Percentiles rank a stretch among this genome's conserved stretches.
These are phyloP conservation scores for Monascus ruber DNA, from an alignment of 2,329 filamentous ascomycete genomes.

Conservation along the genomic window DNA sequence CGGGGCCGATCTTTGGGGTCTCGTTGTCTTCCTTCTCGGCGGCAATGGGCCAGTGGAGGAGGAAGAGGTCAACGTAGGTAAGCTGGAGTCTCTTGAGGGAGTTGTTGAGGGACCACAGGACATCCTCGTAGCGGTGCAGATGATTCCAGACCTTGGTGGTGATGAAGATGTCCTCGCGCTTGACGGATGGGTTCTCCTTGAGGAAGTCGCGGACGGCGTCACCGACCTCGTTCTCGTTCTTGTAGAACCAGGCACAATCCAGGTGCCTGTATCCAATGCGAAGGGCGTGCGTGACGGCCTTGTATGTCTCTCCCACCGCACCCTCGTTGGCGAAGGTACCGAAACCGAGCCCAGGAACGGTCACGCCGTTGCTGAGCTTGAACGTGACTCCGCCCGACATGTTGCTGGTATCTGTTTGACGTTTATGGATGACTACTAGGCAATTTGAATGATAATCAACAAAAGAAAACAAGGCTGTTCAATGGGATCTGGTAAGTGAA, in stretches of 20 bases:
- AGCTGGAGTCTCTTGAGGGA: conserved; percentile 56
- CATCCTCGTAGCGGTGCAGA: conserved; percentile 37
- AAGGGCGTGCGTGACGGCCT: conserved; percentile 40
- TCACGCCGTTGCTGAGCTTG: conserved; percentile 47
- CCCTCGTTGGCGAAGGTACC: conserved; percentile 59
- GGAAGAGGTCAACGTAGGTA: conserved; percentile 62
- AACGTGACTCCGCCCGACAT: conserved; percentile 47
- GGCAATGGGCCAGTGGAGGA: conserved; percentile 42
- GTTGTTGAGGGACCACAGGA: conserved; percentile 42
- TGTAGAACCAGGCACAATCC: conserved; percentile 46
- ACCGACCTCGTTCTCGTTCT: conserved; percentile 44
- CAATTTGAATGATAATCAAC: neutral
- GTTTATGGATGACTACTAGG: conserved; percentile 5
- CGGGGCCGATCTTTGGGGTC: conserved; percentile 38
- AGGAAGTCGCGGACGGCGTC: conserved; percentile 45
- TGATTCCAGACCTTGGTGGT: conserved; percentile 45
- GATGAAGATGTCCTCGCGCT: conserved; percentile 41
- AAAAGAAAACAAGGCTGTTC: too few relatives aligned
- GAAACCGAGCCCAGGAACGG: conserved; percentile 53
- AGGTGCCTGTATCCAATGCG: conserved; percentile 43
- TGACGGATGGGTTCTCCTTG: conserved; percentile 35
- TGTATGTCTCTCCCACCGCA: conserved; percentile 47
- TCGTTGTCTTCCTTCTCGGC: conserved; percentile 39
- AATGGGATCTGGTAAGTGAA: too few relatives aligned
- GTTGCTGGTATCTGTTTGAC: neutral